These are phyloP conservation scores for Simmondsia chinensis DNA, from an alignment of 148 eudicot genomes.

Conservation along the genomic window DNA sequence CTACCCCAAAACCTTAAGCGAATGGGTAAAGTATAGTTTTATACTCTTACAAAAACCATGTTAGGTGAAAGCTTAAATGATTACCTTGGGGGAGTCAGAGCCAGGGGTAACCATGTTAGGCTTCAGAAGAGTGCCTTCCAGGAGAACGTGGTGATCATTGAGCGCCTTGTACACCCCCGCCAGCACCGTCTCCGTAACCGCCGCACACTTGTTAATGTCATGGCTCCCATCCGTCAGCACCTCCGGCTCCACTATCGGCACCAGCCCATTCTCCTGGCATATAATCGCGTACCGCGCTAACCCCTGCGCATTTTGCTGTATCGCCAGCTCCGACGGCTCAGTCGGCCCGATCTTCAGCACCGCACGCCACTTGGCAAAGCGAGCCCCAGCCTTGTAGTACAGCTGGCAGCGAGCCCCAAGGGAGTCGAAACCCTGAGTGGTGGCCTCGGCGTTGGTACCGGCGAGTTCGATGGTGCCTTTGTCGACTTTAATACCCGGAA, in stretches of 20 bases:
- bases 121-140: conserved; percentile 88
- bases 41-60: too few relatives aligned
- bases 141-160: conserved; percentile 82
- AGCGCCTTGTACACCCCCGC: conserved; percentile 85
- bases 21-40: neutral
- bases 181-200: conserved; percentile 67
- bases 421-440: conserved; percentile 81
- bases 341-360: conserved; percentile 77
- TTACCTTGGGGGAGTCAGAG: conserved; percentile 72
- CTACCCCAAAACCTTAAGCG: neutral
- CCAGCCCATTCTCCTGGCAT: conserved; percentile 85
- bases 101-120: conserved; percentile 99
- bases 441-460: conserved; percentile 83
- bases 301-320: conserved; percentile 89
- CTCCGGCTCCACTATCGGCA: conserved; percentile 88
- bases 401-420: conserved; percentile 61
- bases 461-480: conserved; percentile 75
- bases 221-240: conserved; percentile 69
- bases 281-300: conserved; percentile 83
- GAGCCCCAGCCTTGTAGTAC: conserved; percentile 88
- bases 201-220: conserved; percentile 76
- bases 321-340: conserved; percentile 76
- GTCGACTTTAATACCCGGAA: conserved; percentile 92
- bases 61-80: too few relatives aligned
- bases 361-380: conserved; percentile 96